Percentiles rank a stretch among this genome's conserved stretches.
These are phyloP conservation scores for Thraustotheca clavata DNA, from an alignment of 352 stramenopile species.

Conservation along the genomic window DNA sequence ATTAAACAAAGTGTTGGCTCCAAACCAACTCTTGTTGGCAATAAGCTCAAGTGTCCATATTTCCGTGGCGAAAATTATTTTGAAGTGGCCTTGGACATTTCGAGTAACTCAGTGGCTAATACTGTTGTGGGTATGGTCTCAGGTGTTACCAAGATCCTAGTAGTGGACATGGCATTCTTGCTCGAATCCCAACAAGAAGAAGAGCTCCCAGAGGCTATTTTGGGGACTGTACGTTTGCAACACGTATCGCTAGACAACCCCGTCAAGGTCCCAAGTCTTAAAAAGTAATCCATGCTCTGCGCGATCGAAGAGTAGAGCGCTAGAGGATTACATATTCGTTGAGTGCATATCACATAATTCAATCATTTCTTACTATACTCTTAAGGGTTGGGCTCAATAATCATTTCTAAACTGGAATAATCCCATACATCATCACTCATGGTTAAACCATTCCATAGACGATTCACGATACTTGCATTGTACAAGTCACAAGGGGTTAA, in stretches of 20 bases:
- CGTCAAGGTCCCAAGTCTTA: slow-evolving; percentile 35
- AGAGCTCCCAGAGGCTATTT: slow-evolving; percentile 76
- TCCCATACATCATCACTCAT: slow-evolving; percentile 69
- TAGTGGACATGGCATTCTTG: slow-evolving; percentile 86
- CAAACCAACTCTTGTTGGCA: slow-evolving; percentile 94
- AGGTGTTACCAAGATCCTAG: slow-evolving; percentile 80
- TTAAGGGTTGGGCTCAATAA: neutral
- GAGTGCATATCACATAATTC: no score
- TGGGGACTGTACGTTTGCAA: slow-evolving; percentile 72
- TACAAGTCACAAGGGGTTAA: slow-evolving; percentile 71
- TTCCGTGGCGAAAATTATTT: slow-evolving; percentile 89
- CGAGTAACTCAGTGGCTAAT: slow-evolving; percentile 87
- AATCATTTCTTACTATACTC: neutral
- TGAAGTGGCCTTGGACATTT: slow-evolving; percentile 94
- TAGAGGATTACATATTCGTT: no score
- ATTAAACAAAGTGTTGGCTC: slow-evolving; percentile 92
- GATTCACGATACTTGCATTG: slow-evolving; percentile 78
- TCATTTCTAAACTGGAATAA: slow-evolving; percentile 70
- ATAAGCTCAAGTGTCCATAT: slow-evolving; percentile 92
- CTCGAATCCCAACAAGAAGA: slow-evolving; percentile 78
- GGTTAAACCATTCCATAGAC: slow-evolving; percentile 70
- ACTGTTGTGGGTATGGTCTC: slow-evolving; percentile 84
- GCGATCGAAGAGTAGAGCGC: neutral
- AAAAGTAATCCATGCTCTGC: neutral
- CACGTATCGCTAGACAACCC: slow-evolving; percentile 77